Evolutionary conservation across 2,329 filamentous ascomycete species (phyloP), one percentile per base, ranked within the genome.

Genomic region (Exophiala phaeomuriformis): DNA sequence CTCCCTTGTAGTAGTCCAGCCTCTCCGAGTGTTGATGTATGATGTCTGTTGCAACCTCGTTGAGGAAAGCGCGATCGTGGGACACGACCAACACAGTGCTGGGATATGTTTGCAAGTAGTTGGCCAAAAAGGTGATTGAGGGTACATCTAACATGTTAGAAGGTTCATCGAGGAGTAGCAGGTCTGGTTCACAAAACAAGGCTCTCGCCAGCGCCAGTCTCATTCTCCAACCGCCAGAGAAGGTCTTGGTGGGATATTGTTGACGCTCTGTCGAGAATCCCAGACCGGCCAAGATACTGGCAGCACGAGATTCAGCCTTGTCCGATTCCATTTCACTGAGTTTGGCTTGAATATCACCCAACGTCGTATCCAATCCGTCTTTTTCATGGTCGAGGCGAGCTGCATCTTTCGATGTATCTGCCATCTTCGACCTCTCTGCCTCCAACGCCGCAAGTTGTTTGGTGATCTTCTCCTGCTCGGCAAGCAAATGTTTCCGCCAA

Each of bases 111-210:
- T 96, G 90, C 5, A 98, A 85, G 68, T 98, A 98, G 66, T 90
- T 91, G 45, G 91, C 87, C 69, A 98, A 80, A 81, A 97, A 98
- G 52, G 93, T 94, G 67, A 98, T 97, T 28, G 93, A 97, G n/a
- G 93, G 93, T 53, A 98, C 93, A 73, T 97, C 93, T 88, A 98
- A 90, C 91, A 97, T 97, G 83, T 97, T 97, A 52, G 91, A 97
- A 74, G 93, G 93, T 83, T 98, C 93, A 76, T 98, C 93, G 64
- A 98, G 89, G 69, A 98, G 80, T 55, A 98, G 75, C 49, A 98
- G 77, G 72, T 98, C 93, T 41, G 93, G 93, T 70, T 98, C 93
- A 75, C 93, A 98, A 77, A 98, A 98, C 35, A 98, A 81, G 9
- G 93, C 93, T 79, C 93, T 80, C 8, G 93, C 93, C 58, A 98